These are phyloP conservation scores for Pisolithus marmoratus DNA, from an alignment of 768 basidiomycete species.

Conservation along the genomic window DNA sequence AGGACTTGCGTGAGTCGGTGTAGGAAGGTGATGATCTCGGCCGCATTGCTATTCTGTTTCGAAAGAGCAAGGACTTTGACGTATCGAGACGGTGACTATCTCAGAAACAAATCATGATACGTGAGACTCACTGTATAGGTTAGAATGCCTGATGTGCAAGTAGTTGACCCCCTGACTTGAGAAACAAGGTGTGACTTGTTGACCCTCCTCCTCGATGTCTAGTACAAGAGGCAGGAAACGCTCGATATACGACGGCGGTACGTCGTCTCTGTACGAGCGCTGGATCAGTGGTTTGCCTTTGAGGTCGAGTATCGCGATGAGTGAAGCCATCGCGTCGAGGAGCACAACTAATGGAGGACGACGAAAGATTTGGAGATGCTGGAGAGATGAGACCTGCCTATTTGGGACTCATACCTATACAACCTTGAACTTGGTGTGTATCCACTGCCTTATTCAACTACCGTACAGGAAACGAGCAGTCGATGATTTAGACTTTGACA, in stretches of 20 bases:
- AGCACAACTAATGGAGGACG: neutral
- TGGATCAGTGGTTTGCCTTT: constrained; percentile 99
- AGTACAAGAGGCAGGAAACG: constrained; percentile 89
- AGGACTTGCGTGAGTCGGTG: constrained; percentile 91
- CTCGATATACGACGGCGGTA: constrained; percentile 83
- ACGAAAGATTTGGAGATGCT: neutral
- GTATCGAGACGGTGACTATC: neutral
- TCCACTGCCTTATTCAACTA: too few species aligned
- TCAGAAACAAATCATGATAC: neutral
- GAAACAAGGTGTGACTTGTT: constrained; percentile 95
- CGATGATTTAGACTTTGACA: too few species aligned
- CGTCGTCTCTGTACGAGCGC: constrained; percentile 94
- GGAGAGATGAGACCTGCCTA: neutral
- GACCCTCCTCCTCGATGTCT: constrained; percentile 96
- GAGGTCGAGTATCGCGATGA: constrained; percentile 94
- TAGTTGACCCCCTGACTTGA: constrained; percentile 94
- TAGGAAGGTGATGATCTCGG: constrained; percentile 94
- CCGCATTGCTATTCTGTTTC: constrained; percentile 92
- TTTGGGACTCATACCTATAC: too few species aligned
- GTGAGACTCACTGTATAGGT: constrained; percentile 80
- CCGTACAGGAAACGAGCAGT: too few species aligned
- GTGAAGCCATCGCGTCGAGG: constrained; percentile 41
- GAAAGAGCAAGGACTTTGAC: constrained; percentile 85
- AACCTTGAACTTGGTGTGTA: neutral
- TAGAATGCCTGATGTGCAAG: constrained; percentile 97